Evolutionary conservation across 2,329 filamentous ascomycete genomes (phyloP), one percentile per base, ranked within the genome.

Genomic region (Hyphodiscus sp.): DNA sequence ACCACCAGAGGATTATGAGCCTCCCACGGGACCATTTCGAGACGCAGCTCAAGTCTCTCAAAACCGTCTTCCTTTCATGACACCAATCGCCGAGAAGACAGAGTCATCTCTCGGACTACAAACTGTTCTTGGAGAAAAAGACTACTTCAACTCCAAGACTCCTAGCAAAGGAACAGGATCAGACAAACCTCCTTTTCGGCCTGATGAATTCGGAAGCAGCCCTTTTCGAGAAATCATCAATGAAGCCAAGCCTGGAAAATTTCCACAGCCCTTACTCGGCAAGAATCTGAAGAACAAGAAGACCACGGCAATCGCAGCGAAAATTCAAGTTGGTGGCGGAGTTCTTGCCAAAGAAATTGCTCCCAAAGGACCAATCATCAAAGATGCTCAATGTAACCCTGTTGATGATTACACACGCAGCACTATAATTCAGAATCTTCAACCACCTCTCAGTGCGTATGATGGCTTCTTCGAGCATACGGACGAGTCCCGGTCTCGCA

Each of bases 31-130:
- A 47, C 87, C 89, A 54, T 96, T 87, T 76, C 85, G 91, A 66
- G 88, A 96, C 70, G 82, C 89, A 66, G 80, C 74, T 38, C 80
- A 91, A 68, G 78, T 86, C 69, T 90, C 91, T 55, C 95, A 96
- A 65, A 96, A 91, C 70, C 86, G 91, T 51, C 76, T 97, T 10
- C 94, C 92, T 2, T 99, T 97, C 69, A 97, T 99, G 94, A 99
- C 94, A 0, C 94, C 94, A 1, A 99, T 99, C 61, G 92, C 94
- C 1, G 94, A 99, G 70, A 85, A 90, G 63, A 99, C 94, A 0
- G 94, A 99, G 70, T 87, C 85, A 11, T 96, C 91, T 0, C 73
- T 97, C 5, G 86, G 86, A 38, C 72, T 86, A 43, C 79, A 81
- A 4, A 83, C 80, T 26, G 77, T 81, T 50, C 71, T 76, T 59